Evolutionary conservation across 2,329 filamentous ascomycete species (phyloP).

Genomic region (Aspergillaceae sp.): DNA sequence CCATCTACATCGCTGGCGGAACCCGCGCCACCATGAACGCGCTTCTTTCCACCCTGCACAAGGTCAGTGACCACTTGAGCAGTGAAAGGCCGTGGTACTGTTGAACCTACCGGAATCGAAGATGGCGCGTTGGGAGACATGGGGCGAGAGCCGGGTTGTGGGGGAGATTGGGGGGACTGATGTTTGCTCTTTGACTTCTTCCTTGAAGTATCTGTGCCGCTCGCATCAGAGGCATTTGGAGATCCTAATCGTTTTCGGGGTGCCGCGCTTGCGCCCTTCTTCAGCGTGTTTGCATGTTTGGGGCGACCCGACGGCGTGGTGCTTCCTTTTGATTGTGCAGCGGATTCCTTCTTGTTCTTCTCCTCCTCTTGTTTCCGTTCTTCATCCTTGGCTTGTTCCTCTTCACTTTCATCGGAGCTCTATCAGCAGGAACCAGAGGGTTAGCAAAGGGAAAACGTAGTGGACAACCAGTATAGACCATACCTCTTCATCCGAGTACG

Average conservation of each 20-base stretch:
- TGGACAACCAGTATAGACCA: slow-evolving; percentile 18
- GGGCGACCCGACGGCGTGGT: slow-evolving; percentile 56
- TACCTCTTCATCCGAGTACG: slow-evolving; percentile 48
- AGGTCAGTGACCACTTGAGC: slow-evolving; percentile 2
- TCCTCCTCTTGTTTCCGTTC: slow-evolving; percentile 53
- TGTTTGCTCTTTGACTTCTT: slow-evolving; percentile 70
- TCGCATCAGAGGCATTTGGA: slow-evolving; percentile 80
- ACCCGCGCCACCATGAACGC: slow-evolving; percentile 31
- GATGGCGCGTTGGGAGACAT: slow-evolving; percentile 54
- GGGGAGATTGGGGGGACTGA: slow-evolving; percentile 15
- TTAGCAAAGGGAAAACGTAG: slow-evolving; percentile 8
- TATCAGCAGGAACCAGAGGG: slow-evolving; percentile 18
- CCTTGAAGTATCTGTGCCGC: slow-evolving; percentile 77
- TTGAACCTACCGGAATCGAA: slow-evolving; percentile 40
- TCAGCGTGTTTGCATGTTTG: slow-evolving; percentile 45
- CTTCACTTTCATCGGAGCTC: slow-evolving; percentile 56
- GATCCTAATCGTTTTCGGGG: slow-evolving; percentile 76
- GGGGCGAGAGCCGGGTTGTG: slow-evolving; percentile 47
- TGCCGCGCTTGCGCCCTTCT: slow-evolving; percentile 44
- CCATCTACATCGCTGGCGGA: slow-evolving; percentile 51
- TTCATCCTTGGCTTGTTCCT: slow-evolving; percentile 53
- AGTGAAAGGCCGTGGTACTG: background rate
- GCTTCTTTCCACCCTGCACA: slow-evolving; percentile 44
- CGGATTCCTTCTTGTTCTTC: slow-evolving; percentile 45
- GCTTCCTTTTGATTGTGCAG: slow-evolving; percentile 59